Conservation (phyloP, 2,329 filamentous ascomycete genomes). For the Fusarium floridanum region DNA sequence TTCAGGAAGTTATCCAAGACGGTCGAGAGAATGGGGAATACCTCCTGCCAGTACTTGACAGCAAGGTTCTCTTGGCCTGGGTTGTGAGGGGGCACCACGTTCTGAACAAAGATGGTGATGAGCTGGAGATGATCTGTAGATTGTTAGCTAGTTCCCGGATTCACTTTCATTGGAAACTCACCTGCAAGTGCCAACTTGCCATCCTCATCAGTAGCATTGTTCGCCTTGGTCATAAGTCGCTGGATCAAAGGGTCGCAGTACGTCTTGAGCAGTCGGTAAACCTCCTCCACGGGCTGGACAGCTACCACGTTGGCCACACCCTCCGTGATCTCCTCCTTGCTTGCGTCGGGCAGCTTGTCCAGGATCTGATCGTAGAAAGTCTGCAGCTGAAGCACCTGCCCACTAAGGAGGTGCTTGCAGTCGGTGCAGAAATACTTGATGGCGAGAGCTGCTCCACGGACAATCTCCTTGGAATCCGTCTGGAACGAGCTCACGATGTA, state of each 20-base stretch:
- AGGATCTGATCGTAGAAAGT: constrained; percentile 92
- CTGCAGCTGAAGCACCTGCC: constrained; percentile 87
- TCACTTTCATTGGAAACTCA: constrained; percentile 54
- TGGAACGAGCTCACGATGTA: constrained; percentile 96
- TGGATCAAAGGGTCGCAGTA: constrained; percentile 93
- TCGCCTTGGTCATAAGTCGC: constrained; percentile 87
- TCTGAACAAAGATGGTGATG: constrained; percentile 89
- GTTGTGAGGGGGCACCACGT: constrained; percentile 79
- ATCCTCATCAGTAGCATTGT: constrained; percentile 84
- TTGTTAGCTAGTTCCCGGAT: constrained; percentile 32
- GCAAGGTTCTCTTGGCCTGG: constrained; percentile 84
- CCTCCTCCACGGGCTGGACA: constrained; percentile 82
- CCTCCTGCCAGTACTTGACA: constrained; percentile 95
- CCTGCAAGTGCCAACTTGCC: constrained; percentile 88
- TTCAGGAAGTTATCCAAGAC: constrained; percentile 89
- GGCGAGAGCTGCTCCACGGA: constrained; percentile 90
- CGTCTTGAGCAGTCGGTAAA: constrained; percentile 87
- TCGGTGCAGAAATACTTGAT: constrained; percentile 98
- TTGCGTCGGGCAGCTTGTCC: constrained; percentile 84
- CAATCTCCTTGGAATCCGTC: constrained; percentile 88
- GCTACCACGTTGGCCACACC: constrained; percentile 93
- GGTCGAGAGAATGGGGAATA: constrained; percentile 87
- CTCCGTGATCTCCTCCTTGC: constrained; percentile 96
- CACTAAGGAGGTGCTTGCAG: constrained; percentile 87
- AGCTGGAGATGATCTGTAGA: constrained; percentile 85